phyloP scores from a whole-genome alignment of 441 rosid genomes.

The Kokia cookei region DNA sequence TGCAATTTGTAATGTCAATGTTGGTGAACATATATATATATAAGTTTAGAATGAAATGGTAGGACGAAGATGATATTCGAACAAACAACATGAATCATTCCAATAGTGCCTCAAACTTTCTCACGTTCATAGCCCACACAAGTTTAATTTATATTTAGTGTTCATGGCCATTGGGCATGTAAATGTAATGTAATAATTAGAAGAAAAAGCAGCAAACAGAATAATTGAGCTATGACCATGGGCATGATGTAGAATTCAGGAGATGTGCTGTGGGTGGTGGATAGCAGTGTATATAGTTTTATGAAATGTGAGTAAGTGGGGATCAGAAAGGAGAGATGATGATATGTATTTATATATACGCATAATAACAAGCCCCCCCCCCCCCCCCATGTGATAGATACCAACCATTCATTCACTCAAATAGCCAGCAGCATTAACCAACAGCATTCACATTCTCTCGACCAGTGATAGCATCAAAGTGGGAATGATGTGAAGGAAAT shows the following conservation, averaged over 20 bases:
- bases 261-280: too few relatives aligned
- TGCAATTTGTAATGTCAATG: neutral
- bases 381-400: neutral
- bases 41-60: neutral
- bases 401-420: neutral
- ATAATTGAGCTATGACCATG: too few relatives aligned
- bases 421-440: neutral
- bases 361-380: neutral
- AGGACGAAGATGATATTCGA: neutral
- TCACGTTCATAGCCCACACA: too few relatives aligned
- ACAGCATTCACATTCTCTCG: neutral
- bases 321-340: neutral
- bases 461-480: neutral
- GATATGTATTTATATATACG: neutral
- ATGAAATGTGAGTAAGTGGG: neutral
- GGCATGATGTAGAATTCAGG: too few relatives aligned
- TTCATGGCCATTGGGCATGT: too few relatives aligned
- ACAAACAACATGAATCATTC: conserved; percentile 7
- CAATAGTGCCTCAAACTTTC: neutral
- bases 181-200: too few relatives aligned
- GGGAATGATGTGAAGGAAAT: neutral
- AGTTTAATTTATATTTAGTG: too few relatives aligned
- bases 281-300: too few relatives aligned
- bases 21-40: neutral
- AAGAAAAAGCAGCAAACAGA: neutral